phyloP scores from a whole-genome alignment of 2,329 filamentous ascomycete genomes.

The Sodiomyces alkalinus region DNA sequence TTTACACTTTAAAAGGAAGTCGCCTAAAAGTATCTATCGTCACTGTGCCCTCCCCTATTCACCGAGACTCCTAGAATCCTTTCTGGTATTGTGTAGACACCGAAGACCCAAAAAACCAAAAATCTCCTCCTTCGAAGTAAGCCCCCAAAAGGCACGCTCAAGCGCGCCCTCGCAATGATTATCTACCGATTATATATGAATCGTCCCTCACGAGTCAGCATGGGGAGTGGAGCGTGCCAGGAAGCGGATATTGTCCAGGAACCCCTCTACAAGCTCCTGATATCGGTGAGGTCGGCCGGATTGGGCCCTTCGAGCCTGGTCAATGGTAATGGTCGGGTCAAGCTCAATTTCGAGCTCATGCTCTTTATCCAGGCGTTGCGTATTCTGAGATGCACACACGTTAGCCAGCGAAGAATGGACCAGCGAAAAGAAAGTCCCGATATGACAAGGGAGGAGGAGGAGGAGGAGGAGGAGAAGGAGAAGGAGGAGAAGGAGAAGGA shows the following conservation, averaged over 20 bases:
- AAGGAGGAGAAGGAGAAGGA: slow-evolving; percentile 1
- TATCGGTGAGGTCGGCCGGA: slow-evolving; percentile 41
- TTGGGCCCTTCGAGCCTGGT: slow-evolving; percentile 46
- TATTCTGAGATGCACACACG: slow-evolving; percentile 18
- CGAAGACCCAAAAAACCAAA: too few species aligned
- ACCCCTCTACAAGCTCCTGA: slow-evolving; percentile 52
- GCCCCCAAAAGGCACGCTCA: too few species aligned
- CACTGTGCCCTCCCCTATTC: too few species aligned
- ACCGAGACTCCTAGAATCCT: too few species aligned
- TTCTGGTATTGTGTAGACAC: too few species aligned
- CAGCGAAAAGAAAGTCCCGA: not conserved
- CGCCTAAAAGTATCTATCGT: too few species aligned
- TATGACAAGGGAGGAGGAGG: not conserved
- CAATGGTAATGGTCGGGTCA: slow-evolving; percentile 43
- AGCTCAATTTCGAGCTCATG: slow-evolving; percentile 75
- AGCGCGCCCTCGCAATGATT: too few species aligned
- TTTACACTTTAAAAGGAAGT: too few species aligned
- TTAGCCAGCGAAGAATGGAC: slow-evolving; percentile 2
- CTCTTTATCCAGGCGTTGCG: slow-evolving; percentile 39
- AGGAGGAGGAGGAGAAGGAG: too few species aligned
- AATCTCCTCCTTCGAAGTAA: too few species aligned
- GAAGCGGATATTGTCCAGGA: slow-evolving; percentile 58
- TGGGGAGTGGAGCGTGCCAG: too few species aligned
- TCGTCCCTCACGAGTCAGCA: slow-evolving; percentile 25
- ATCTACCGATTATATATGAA: slow-evolving; percentile 9